Evolutionary conservation across 176 grass and related monocot genomes (phyloP).

Genomic region (Secale cereale): DNA sequence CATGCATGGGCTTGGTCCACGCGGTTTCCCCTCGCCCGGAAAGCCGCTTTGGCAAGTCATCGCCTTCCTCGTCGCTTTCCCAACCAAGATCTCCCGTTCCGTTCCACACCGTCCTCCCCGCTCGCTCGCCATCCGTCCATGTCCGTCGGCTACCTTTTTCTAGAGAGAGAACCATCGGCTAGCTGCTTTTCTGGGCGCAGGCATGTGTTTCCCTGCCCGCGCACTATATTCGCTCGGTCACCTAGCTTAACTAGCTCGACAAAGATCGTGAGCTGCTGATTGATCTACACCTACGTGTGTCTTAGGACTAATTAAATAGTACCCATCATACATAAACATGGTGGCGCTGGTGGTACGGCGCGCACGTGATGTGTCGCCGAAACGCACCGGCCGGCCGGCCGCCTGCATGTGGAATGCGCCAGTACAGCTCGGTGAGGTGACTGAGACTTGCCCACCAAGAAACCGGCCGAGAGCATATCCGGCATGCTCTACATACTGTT

Average conservation of each 20-base stretch:
- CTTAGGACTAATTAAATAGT: not conserved
- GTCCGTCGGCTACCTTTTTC: too few relatives aligned
- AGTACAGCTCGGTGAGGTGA: constrained; percentile 1
- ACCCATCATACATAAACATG: not conserved
- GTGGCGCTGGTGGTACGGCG: too few relatives aligned
- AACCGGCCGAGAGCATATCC: not conserved
- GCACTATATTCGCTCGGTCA: not conserved
- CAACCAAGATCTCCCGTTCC: not conserved
- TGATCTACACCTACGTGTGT: not conserved
- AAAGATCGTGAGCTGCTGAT: not conserved
- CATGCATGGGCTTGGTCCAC: not conserved
- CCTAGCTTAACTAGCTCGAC: not conserved
- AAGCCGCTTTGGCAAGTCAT: not conserved
- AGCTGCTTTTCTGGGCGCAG: not conserved
- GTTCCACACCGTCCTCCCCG: not conserved
- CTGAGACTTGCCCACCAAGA: constrained; percentile 24
- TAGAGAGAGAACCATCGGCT: too few relatives aligned
- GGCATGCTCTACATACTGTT: not conserved
- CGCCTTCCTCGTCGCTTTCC: not conserved
- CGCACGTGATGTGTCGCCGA: constrained; percentile 17
- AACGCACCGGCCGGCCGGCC: not conserved
- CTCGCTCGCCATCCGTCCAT: too few relatives aligned
- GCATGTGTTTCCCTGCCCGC: not conserved
- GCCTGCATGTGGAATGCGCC: not conserved
- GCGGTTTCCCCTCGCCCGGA: not conserved